Conservation (phyloP, 2,329 filamentous ascomycete genomes). For the Penicillium sp. region DNA sequence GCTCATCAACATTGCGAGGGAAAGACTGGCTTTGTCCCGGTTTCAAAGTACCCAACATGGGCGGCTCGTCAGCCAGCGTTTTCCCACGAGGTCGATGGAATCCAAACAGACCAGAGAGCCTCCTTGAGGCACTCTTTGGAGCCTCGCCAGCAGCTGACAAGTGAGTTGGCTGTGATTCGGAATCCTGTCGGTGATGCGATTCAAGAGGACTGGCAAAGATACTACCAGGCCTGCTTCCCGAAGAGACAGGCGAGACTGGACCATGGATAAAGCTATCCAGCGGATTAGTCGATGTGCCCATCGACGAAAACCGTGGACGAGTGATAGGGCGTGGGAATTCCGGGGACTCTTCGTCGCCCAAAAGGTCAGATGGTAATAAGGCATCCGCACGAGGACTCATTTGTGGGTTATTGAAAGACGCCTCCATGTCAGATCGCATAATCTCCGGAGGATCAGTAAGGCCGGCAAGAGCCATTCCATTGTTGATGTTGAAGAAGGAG, state of each 20-base stretch:
- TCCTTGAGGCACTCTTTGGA: constrained; percentile 47
- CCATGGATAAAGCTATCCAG: constrained; percentile 36
- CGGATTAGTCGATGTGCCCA: constrained; percentile 29
- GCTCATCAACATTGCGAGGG: constrained; percentile 53
- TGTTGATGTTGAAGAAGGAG: constrained; percentile 61
- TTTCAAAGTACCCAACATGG: constrained; percentile 57
- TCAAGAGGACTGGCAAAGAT: constrained; percentile 49
- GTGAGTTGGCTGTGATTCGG: constrained; percentile 33
- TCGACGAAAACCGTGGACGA: constrained; percentile 29
- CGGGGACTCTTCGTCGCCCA: constrained; percentile 53
- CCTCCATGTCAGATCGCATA: constrained; percentile 53
- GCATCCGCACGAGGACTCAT: constrained; percentile 65
- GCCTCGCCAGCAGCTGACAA: constrained; percentile 33
- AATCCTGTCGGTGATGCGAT: constrained; percentile 38
- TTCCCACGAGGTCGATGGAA: constrained; percentile 62
- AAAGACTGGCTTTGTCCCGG: constrained; percentile 63
- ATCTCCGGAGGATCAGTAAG: constrained; percentile 40
- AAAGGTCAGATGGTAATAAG: constrained; percentile 59
- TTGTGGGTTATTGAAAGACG: constrained; percentile 56
- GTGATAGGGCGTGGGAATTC: constrained; percentile 32
- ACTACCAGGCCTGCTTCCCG: constrained; percentile 43
- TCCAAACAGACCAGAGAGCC: constrained; percentile 58
- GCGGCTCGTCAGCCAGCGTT: constrained; percentile 58
- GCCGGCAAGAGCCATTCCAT: constrained; percentile 58
- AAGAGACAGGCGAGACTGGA: constrained; percentile 46